Evolutionary conservation across 345 rosid species (phyloP), one percentile per base, ranked within the genome.

Genomic region (Streptanthus diversifolius): DNA sequence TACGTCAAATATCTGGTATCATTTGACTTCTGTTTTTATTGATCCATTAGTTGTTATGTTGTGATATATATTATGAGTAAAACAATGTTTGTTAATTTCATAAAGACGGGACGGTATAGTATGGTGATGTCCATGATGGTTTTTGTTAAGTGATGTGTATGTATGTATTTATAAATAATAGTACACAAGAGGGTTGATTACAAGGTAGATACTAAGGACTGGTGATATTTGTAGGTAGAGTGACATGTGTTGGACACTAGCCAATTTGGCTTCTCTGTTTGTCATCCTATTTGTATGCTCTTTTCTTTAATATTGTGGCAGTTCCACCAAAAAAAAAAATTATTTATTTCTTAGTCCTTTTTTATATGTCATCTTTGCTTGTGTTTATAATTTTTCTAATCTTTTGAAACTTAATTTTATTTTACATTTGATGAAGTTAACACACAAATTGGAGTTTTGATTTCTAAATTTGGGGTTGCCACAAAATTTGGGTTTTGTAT

Each of bases 211-310:
- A 68, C 44, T 52, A 41, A 32, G 76, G 45, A 53, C 63, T 25
- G 37, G 56, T 72, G 40, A 72, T 55, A n/a, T 41, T 52, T 53
- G 62, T 51, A 59, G 59, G 49, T 70, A 48, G 57, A 25, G 57
- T 36, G 7, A 36, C 40, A 71, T 71, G 49, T 53, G 56, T 72
- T 63, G 56, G 76, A 72, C 54, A 63, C 14, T 63, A 72, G 63
- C 47, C 47, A 53, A 3, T 63, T 53, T 62, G 70, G 56, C 19
- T 62, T 2, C 63, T 72, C 76, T 72, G 55, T 63, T 72, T 72
- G 70, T 55, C 22, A 1, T 72, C 35, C 69, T 45, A 62, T 72
- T 62, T 56, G n/a, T 27, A 37, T 71, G 68, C 22, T 52, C 33
- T 52, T 24, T 52, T 25, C 8, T 52, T 33, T 52, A 51, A 17